These are phyloP conservation scores for Sclerotinia trifoliorum DNA, from an alignment of 2,329 filamentous ascomycete genomes.

Conservation along the genomic window DNA sequence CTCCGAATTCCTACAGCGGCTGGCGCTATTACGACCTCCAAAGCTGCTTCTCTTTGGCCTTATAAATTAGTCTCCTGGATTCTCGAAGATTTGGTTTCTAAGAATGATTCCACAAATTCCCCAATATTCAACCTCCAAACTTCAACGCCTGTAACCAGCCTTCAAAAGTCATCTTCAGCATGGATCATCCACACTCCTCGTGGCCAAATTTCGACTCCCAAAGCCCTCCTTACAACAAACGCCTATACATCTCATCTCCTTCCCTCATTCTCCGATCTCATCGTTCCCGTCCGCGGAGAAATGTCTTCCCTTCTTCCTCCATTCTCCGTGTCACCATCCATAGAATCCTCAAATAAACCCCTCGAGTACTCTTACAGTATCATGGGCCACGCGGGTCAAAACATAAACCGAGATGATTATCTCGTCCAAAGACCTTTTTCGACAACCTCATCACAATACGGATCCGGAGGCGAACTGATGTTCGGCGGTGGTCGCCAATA, in stretches of 20 bases:
- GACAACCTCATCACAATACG: constrained; percentile 36
- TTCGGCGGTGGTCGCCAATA: constrained; percentile 66
- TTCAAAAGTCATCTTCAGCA: constrained; percentile 42
- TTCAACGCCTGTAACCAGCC: constrained; percentile 60
- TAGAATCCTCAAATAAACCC: constrained; percentile 14
- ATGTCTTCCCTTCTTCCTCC: constrained; percentile 66
- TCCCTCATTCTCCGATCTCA: constrained; percentile 65
- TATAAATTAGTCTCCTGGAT: constrained; percentile 80
- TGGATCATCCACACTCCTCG: constrained; percentile 68
- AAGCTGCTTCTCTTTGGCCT: constrained; percentile 73
- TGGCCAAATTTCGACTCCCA: constrained; percentile 61
- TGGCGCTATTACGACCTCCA: constrained; percentile 62
- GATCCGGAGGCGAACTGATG: constrained; percentile 56
- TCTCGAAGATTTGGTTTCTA: constrained; percentile 48
- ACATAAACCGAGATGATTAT: constrained; percentile 63
- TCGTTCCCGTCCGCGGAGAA: constrained; percentile 75
- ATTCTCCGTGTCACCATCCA: constrained; percentile 33
- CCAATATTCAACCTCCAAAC: constrained; percentile 70
- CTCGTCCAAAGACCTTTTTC: constrained; percentile 64
- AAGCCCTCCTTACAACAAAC: constrained; percentile 78
- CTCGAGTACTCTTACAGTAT: constrained; percentile 54
- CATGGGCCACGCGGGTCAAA: constrained; percentile 48
- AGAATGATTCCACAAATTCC: constrained; percentile 22
- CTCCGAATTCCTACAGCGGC: constrained; percentile 56
- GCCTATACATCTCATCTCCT: constrained; percentile 77